These are phyloP conservation scores for Hypomyces rosellus DNA, from an alignment of 2,329 filamentous ascomycete species.

Conservation along the genomic window DNA sequence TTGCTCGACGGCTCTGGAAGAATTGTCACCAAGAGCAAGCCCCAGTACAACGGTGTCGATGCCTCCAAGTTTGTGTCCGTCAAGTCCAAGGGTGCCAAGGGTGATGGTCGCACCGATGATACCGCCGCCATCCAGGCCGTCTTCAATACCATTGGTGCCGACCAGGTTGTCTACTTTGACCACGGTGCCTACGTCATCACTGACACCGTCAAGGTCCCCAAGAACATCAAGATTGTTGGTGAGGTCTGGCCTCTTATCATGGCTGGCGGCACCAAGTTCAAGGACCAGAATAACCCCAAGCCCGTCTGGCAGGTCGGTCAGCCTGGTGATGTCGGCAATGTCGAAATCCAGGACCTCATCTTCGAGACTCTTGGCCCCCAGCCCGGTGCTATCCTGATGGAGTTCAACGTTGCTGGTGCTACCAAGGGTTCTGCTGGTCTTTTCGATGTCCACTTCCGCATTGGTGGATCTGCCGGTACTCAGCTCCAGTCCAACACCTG, in stretches of 20 bases:
- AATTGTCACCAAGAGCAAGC: slow-evolving; percentile 79
- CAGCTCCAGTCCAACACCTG: slow-evolving; percentile 74
- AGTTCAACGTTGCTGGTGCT: slow-evolving; percentile 77
- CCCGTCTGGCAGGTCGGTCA: slow-evolving; percentile 83
- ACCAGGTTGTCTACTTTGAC: slow-evolving; percentile 67
- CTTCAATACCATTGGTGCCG: slow-evolving; percentile 59
- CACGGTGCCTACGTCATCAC: slow-evolving; percentile 67
- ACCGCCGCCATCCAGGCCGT: slow-evolving; percentile 76
- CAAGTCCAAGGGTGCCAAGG: slow-evolving; percentile 75
- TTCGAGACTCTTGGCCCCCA: slow-evolving; percentile 78
- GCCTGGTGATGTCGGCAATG: slow-evolving; percentile 66
- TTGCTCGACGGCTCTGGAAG: slow-evolving; percentile 61
- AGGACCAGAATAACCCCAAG: slow-evolving; percentile 66
- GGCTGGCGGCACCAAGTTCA: slow-evolving; percentile 70
- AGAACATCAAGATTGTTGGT: slow-evolving; percentile 79
- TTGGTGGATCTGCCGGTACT: slow-evolving; percentile 82
- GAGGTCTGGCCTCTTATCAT: slow-evolving; percentile 90
- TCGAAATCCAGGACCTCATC: slow-evolving; percentile 84
- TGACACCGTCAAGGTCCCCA: slow-evolving; percentile 64
- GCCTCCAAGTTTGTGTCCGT: slow-evolving; percentile 73
- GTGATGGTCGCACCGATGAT: slow-evolving; percentile 83
- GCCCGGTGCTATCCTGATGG: slow-evolving; percentile 81
- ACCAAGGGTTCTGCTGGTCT: slow-evolving; percentile 67
- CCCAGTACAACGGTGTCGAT: slow-evolving; percentile 69
- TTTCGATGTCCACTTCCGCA: slow-evolving; percentile 94